Percentiles rank a stretch among this genome's conserved stretches.
Evolutionary conservation across 345 rosid genomes (phyloP).

Genomic region (Eucalyptus cladocalyx): DNA sequence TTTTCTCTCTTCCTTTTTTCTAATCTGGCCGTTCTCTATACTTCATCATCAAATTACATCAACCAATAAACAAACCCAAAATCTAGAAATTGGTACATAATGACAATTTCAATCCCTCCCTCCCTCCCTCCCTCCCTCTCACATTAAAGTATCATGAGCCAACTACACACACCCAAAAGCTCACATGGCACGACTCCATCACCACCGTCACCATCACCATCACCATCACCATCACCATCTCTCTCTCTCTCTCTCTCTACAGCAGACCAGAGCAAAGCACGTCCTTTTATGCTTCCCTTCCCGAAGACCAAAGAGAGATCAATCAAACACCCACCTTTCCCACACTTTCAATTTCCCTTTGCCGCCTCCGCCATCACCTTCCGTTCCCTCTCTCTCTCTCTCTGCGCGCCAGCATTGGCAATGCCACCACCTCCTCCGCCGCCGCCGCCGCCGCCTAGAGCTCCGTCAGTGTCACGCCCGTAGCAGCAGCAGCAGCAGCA

Average conservation of each 20-base stretch:
- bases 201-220: neutral
- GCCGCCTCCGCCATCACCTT: constrained; percentile 22
- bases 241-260: neutral
- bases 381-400: neutral
- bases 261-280: neutral
- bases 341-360: neutral
- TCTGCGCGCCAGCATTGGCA: neutral
- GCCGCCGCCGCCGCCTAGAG: neutral
- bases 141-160: neutral
- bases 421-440: neutral
- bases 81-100: neutral
- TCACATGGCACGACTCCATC: no score
- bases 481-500: neutral
- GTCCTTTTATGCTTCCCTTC: neutral
- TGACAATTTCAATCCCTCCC: neutral
- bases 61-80: neutral
- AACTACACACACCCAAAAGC: neutral
- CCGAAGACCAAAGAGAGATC: neutral
- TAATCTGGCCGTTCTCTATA: neutral
- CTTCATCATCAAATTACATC: neutral
- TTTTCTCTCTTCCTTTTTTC: neutral
- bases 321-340: neutral
- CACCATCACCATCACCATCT: neutral
- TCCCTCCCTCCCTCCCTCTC: no score
- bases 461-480: neutral